phyloP scores from a whole-genome alignment of 2,329 filamentous ascomycete species.

The Rhynchosporium secalis region DNA sequence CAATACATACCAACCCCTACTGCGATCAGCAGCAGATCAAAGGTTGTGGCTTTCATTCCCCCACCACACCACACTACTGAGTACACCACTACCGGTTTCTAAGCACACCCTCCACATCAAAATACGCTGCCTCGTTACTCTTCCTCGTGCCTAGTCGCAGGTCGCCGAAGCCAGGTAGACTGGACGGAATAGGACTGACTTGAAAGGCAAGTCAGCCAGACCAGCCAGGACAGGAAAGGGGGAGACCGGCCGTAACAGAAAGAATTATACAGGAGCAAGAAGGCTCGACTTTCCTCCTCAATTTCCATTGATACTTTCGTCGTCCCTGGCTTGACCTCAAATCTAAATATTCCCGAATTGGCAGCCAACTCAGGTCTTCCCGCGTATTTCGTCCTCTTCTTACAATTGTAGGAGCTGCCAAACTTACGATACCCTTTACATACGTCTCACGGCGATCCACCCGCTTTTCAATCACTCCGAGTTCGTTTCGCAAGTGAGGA shows the following conservation, averaged over 20 bases:
- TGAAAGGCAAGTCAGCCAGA: neutral
- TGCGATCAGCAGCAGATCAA: constrained; percentile 9
- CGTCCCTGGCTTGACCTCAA: neutral
- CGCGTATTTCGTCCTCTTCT: neutral
- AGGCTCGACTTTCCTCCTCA: neutral
- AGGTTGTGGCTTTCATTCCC: constrained; percentile 11
- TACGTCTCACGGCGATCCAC: too few species aligned
- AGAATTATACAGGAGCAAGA: neutral
- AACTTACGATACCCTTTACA: too few species aligned
- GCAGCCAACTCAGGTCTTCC: neutral
- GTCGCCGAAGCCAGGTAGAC: constrained; percentile 17
- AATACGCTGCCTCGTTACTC: neutral
- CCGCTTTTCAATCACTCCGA: too few species aligned
- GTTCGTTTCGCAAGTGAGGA: too few species aligned
- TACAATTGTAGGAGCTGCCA: too few species aligned
- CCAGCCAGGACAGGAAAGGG: constrained; percentile 6
- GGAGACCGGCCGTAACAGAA: neutral
- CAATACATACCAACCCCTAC: neutral
- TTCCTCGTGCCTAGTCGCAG: constrained; percentile 20
- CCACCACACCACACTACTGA: constrained; percentile 5
- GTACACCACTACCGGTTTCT: constrained; percentile 6
- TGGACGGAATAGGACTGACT: constrained; percentile 5
- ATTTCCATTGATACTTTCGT: neutral
- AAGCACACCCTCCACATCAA: constrained; percentile 12
- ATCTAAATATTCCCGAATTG: neutral